Evolutionary conservation across 305 asterid species (phyloP), one percentile per base, ranked within the genome.

Genomic region (Caryopteris hybrid): DNA sequence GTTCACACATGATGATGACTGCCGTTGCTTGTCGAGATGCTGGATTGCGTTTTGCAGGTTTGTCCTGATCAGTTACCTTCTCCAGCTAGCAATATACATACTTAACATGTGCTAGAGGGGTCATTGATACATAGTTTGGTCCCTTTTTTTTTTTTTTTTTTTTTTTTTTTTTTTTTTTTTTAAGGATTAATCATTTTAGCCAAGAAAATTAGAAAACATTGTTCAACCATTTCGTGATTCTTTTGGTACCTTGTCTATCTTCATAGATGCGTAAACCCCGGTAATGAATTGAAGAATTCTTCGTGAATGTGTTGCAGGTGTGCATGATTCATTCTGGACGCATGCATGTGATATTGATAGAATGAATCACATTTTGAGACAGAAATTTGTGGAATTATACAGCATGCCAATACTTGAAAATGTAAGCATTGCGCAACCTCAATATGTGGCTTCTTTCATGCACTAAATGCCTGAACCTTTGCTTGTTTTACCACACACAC

Each of bases 1-100:
- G 96, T 63, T 80, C 96, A 4, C 97, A 91, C 81, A 91, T 89
- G 97, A 91, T 93, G 99, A 88, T 93, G 99, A 93, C 97, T 33
- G 99, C 96, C 12, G 68, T 88, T 56, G 96, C 96, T 69, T 88
- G 97, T 77, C 91, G 91, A 74, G 88, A 91, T 79, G 88, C 91
- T 65, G 95, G 99, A 51, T 76, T 89, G 66, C 85, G 78, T 25
- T 93, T 94, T 71, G 99, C 97, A 80, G 99, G 97, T 93, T 56
- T 56, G 72, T 72, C 59, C 48, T 41, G 53, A 72, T 33, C 17
- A 20, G n/a, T 60, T 61, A 17, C 1, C 43, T 12, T 1, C 6
- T 12, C 25, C 41, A 10, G 14, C 17, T 3, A 1, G 6, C 0
- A 13, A 59, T 42, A 42, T 43, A n/a, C 34, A 29, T 29, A 29